These are phyloP conservation scores for Diaporthe batatas DNA, from an alignment of 2,329 filamentous ascomycete species.

Conservation along the genomic window DNA sequence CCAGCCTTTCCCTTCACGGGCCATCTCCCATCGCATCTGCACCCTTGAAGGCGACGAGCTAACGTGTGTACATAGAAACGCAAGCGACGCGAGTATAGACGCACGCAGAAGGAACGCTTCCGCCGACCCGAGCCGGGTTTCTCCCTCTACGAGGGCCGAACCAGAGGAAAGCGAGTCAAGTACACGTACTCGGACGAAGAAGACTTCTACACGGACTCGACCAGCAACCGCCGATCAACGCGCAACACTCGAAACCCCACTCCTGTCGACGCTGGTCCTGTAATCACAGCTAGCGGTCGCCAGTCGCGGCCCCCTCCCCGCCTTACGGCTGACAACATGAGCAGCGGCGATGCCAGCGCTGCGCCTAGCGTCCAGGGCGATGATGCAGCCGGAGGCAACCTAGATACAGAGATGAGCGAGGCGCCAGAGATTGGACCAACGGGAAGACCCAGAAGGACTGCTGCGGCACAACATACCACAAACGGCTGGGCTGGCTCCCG, in stretches of 20 bases:
- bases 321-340: slow-evolving; percentile 71
- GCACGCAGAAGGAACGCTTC: slow-evolving; percentile 88
- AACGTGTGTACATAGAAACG: slow-evolving; percentile 76
- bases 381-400: slow-evolving; percentile 49
- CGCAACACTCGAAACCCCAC: slow-evolving; percentile 82
- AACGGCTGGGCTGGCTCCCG: slow-evolving; percentile 60
- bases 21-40: not conserved
- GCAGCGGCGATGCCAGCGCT: slow-evolving; percentile 62
- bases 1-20: not conserved
- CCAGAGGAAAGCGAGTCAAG: slow-evolving; percentile 93
- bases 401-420: slow-evolving; percentile 51
- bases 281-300: slow-evolving; percentile 87
- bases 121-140: slow-evolving; percentile 88
- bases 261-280: slow-evolving; percentile 74
- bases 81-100: slow-evolving; percentile 90
- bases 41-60: not conserved
- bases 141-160: slow-evolving; percentile 95
- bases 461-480: slow-evolving; percentile 62
- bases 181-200: slow-evolving; percentile 97
- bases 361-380: slow-evolving; percentile 62
- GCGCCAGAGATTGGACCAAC: slow-evolving; percentile 55
- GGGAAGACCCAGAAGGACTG: slow-evolving; percentile 65
- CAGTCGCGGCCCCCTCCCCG: slow-evolving; percentile 80
- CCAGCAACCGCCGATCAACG: slow-evolving; percentile 73
- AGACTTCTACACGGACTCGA: slow-evolving; percentile 74